Conservation (phyloP, 2,329 filamentous ascomycete genomes). For the Hypomyces rosellus region DNA sequence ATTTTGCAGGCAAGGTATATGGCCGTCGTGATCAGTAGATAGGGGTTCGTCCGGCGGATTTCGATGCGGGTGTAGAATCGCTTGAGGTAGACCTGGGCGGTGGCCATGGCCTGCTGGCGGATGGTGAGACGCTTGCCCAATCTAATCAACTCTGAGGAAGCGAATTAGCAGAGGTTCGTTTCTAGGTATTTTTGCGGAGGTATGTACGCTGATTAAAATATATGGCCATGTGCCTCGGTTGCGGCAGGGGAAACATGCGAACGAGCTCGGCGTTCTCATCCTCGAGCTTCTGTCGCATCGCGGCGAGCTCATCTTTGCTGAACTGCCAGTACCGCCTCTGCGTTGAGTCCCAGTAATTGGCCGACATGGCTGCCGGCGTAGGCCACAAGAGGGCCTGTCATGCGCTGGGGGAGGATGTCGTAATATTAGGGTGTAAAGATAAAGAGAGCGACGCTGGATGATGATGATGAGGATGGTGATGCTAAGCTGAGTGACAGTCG, state of each 20-base stretch:
- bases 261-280: conserved; percentile 69
- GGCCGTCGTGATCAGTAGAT: conserved; percentile 85
- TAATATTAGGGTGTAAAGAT: too few species aligned
- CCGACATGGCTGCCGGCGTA: conserved; percentile 58
- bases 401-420: not conserved
- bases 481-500: not conserved
- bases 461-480: too few species aligned
- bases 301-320: conserved; percentile 70
- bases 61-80: conserved; percentile 89
- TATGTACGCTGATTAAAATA: conserved; percentile 82
- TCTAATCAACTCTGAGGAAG: conserved; percentile 63
- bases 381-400: conserved; percentile 7
- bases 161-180: not conserved
- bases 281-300: conserved; percentile 69
- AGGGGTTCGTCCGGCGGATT: conserved; percentile 87
- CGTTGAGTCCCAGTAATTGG: conserved; percentile 95
- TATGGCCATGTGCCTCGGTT: conserved; percentile 75
- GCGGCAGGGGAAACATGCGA: conserved; percentile 75
- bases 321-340: conserved; percentile 90
- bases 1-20: conserved; percentile 96
- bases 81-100: conserved; percentile 90
- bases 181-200: too few species aligned
- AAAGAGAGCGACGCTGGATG: not conserved
- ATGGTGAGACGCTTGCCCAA: conserved; percentile 78
- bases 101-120: conserved; percentile 87